A percentile compares a stretch with the other conserved stretches of the same genome.
phyloP scores from a whole-genome alignment of 257 asterid species.

The Oldenlandia corymbosa region DNA sequence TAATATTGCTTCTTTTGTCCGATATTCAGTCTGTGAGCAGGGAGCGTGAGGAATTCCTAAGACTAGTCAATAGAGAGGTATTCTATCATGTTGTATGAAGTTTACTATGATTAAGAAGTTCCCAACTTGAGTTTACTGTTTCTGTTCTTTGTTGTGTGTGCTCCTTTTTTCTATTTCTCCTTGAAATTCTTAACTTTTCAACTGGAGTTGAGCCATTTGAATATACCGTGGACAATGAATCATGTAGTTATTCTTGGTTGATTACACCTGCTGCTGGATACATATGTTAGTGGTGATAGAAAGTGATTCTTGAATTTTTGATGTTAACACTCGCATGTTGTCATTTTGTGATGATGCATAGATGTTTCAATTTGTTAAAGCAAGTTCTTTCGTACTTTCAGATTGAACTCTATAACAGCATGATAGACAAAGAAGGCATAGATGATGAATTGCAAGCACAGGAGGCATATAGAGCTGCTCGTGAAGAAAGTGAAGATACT shows the following conservation, averaged over 20 bases:
- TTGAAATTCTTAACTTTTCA: background rate
- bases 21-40: constrained; percentile 71
- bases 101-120: background rate
- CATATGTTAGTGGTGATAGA: background rate
- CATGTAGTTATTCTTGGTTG: background rate
- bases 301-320: background rate
- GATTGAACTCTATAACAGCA: constrained; percentile 79
- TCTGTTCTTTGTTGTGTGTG: background rate
- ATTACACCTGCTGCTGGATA: background rate
- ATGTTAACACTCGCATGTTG: background rate
- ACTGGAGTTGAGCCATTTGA: background rate
- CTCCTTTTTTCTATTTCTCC: background rate
- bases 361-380: background rate
- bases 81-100: background rate
- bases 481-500: constrained; percentile 58
- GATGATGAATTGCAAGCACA: constrained; percentile 69
- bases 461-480: constrained; percentile 81
- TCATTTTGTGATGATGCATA: background rate
- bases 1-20: constrained; percentile 9
- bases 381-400: constrained; percentile 14
- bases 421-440: constrained; percentile 72
- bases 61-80: constrained; percentile 92
- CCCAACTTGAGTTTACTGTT: background rate
- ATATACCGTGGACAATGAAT: background rate
- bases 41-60: constrained; percentile 80